Evolutionary conservation across 108 stramenopile genomes (phyloP).

Genomic region (Nitzschia sp.): DNA sequence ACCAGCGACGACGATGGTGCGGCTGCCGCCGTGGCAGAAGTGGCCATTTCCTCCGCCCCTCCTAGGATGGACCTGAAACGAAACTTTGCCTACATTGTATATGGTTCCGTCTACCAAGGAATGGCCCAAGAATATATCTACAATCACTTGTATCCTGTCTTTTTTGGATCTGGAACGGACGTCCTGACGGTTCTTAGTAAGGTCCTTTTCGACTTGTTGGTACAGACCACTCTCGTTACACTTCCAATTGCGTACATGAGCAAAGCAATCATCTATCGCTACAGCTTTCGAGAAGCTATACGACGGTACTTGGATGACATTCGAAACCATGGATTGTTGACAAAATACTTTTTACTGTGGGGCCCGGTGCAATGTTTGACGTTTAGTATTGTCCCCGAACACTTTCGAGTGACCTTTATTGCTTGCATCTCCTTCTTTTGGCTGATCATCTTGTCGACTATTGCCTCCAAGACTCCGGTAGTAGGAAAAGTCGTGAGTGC

Average conservation of each 20-base stretch:
- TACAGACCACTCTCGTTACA: constrained; percentile 44
- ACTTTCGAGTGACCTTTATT: constrained; percentile 50
- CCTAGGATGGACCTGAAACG: constrained; percentile 21
- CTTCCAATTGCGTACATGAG: constrained; percentile 64
- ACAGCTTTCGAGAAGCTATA: constrained; percentile 26
- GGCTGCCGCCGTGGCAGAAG: not conserved
- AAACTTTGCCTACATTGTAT: constrained; percentile 54
- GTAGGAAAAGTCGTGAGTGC: not conserved
- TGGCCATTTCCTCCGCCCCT: not conserved
- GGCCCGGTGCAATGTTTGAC: constrained; percentile 53
- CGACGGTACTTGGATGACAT: constrained; percentile 47
- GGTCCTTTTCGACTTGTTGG: constrained; percentile 49
- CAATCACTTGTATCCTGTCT: constrained; percentile 50
- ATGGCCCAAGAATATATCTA: constrained; percentile 56
- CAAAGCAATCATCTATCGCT: constrained; percentile 47
- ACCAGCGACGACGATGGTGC: no score
- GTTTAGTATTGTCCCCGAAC: constrained; percentile 55
- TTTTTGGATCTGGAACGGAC: constrained; percentile 50
- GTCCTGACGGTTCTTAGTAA: constrained; percentile 37
- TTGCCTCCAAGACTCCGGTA: constrained; percentile 18
- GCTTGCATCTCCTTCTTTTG: constrained; percentile 68
- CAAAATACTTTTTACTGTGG: constrained; percentile 60
- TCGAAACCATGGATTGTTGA: constrained; percentile 44
- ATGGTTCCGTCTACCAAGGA: constrained; percentile 69
- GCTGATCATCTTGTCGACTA: constrained; percentile 48